Base-by-base conservation (phyloP, 106 monocot species). In the Hemerocallis citrina region DNA sequence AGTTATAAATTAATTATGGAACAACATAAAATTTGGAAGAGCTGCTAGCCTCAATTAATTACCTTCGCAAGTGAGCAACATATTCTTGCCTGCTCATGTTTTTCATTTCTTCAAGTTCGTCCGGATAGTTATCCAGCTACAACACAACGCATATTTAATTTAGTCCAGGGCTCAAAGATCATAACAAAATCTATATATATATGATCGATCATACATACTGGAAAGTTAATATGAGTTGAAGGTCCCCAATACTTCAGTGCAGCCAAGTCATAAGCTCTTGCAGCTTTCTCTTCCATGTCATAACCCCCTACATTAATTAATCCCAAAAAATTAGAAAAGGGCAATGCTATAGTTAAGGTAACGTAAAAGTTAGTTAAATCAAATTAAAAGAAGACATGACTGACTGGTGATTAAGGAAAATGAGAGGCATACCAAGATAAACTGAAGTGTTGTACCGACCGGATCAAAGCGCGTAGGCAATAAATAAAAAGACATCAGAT, bases 211-310 rank as follows among this genome's bases (percentile, higher is more conserved):
- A 39, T 14, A 32, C 50, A 22, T 83, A 93, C 92, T 14, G 79
- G 76, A 66, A 93, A 93, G 84, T 93, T 93, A 68, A 88, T 93
- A 62, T 93, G 92, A 28, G 88, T 93, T 9, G 88, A 88, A 72
- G 92, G 69, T 25, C 96, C 96, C 96, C 96, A 98, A 43, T 98
- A 98, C 62, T 98, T 98, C 23, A 98, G 71, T 37, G 96, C 92
- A 25, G 92, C 92, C 76, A 93, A 69, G 64, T 93, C 92, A 67
- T 93, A 93, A 55, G 92, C 81, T 72, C 88, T 88, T 46, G 92
- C 92, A 61, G 92, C 92, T 67, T 93, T 93, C 68, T 88, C 88
- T 60, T 93, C 92, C 88, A 81, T 88, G 54, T 93, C 92, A 74
- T 93, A 93, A 31, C 92, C 92, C 49, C 92, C 92, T 88, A 38